A percentile compares a stretch with the other conserved stretches of the same genome.
These are phyloP conservation scores for Microthlaspi erraticum DNA, from an alignment of 345 rosid species.

Conservation along the genomic window DNA sequence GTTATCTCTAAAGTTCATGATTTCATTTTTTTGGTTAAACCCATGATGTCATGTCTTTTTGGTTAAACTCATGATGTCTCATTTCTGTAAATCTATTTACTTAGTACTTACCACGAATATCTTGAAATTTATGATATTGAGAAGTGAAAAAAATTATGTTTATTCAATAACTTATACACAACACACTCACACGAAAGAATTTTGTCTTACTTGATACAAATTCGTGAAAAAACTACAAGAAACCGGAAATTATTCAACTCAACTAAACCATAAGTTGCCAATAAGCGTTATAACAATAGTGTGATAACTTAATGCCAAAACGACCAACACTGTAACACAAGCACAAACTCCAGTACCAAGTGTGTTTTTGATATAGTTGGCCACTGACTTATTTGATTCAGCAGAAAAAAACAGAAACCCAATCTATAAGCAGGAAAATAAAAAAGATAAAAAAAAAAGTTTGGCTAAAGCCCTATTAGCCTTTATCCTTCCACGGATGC, in stretches of 20 bases:
- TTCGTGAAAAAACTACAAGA: slow-evolving; percentile 1
- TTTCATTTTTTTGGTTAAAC: too few relatives aligned
- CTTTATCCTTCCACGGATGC: slow-evolving; percentile 30
- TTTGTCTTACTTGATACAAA: not conserved
- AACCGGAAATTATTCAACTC: slow-evolving; percentile 34
- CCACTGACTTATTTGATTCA: slow-evolving; percentile 39
- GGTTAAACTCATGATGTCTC: too few relatives aligned
- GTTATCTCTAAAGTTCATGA: too few relatives aligned
- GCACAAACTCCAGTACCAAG: slow-evolving; percentile 38
- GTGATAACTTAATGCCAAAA: slow-evolving; percentile 21
- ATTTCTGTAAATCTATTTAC: too few relatives aligned
- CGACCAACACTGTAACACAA: slow-evolving; percentile 32
- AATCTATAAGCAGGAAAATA: slow-evolving; percentile 18
- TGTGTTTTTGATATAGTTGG: slow-evolving; percentile 31
- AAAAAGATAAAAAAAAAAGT: not conserved
- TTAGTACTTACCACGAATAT: too few relatives aligned
- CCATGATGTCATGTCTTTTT: too few relatives aligned
- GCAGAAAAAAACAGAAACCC: slow-evolving; percentile 9
- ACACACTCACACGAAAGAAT: not conserved
- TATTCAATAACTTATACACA: not conserved
- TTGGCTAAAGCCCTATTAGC: slow-evolving; percentile 45
- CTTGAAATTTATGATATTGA: not conserved
- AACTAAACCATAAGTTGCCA: slow-evolving; percentile 25
- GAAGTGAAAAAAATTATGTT: not conserved
- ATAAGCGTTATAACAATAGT: slow-evolving; percentile 29